Conservation (phyloP, 1,139 yeast species). For the Pichia sp. region DNA sequence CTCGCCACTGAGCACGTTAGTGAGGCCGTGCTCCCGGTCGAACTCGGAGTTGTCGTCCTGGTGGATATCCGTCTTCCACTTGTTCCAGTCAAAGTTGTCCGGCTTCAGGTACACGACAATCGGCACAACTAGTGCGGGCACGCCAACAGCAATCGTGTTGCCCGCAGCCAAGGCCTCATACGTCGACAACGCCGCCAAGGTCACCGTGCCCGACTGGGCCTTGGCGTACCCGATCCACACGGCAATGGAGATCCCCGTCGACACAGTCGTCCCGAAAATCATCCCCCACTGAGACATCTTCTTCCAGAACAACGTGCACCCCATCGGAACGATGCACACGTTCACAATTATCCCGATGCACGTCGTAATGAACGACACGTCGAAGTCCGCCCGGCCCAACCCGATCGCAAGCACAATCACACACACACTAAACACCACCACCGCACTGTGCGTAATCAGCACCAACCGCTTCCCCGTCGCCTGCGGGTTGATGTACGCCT, state of each 20-base stretch:
- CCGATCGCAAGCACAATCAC: constrained; percentile 40
- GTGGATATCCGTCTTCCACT: constrained; percentile 46
- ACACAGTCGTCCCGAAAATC: constrained; percentile 54
- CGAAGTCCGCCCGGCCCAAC: constrained; percentile 67
- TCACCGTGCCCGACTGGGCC: constrained; percentile 47
- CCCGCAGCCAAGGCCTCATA: constrained; percentile 38
- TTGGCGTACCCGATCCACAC: constrained; percentile 64
- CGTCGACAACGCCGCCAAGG: constrained; percentile 51
- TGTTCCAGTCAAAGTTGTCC: constrained; percentile 70
- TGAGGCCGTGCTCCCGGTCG: constrained; percentile 28
- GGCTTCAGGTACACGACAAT: constrained; percentile 63
- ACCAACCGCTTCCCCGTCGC: constrained; percentile 43
- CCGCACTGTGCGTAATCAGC: constrained; percentile 37
- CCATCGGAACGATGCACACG: constrained; percentile 77
- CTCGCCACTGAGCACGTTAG: constrained; percentile 31
- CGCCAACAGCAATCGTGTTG: constrained; percentile 64
- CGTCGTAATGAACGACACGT: constrained; percentile 83
- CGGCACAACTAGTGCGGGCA: constrained; percentile 70
- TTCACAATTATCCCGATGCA: constrained; percentile 85
- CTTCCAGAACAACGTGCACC: constrained; percentile 64
- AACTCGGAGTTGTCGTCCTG: constrained; percentile 63
- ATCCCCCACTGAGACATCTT: constrained; percentile 63
- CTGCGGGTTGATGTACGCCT: constrained; percentile 40
- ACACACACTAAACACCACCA: constrained; percentile 35
- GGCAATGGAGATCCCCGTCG: constrained; percentile 58